phyloP scores from a whole-genome alignment of 139 green algal species.

The Chlamydomonas schloesseri region DNA sequence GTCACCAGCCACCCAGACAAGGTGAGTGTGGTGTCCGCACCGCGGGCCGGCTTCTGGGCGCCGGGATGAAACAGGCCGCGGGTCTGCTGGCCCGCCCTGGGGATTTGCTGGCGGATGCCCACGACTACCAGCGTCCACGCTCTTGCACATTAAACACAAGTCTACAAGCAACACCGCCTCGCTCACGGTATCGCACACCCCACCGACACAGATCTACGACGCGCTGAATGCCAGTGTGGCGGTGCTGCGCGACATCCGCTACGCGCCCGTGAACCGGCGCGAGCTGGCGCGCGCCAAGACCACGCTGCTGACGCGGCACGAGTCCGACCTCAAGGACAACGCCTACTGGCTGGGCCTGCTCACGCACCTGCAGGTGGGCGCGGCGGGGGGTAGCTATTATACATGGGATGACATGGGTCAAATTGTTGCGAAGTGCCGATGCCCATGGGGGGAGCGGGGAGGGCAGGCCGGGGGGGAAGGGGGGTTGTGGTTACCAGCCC shows the following conservation, averaged over 20 bases:
- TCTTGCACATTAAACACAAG: no score
- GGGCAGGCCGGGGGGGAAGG: no score
- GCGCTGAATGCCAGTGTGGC: conserved; percentile 85
- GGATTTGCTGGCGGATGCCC: no score
- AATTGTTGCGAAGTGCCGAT: no score
- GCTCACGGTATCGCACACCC: no score
- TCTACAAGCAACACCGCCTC: no score
- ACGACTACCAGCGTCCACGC: no score
- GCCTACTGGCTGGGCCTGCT: conserved; percentile 94
- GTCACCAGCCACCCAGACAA: conserved; percentile 96
- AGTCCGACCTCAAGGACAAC: conserved; percentile 96
- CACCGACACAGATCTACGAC: conserved; percentile 92
- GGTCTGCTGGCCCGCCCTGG: neutral
- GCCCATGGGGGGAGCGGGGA: no score
- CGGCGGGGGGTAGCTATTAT: neutral
- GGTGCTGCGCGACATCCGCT: conserved; percentile 81
- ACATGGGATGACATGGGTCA: no score
- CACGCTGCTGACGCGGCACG: conserved; percentile 95
- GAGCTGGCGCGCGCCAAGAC: conserved; percentile 68
- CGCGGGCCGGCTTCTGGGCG: neutral
- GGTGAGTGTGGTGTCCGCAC: no score
- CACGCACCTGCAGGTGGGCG: conserved; percentile 89
- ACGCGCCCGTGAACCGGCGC: conserved; percentile 47
- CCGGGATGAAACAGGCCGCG: neutral
- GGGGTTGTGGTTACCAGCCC: no score